phyloP scores from a whole-genome alignment of 305 asterid species.

The Rubia tinctorum region DNA sequence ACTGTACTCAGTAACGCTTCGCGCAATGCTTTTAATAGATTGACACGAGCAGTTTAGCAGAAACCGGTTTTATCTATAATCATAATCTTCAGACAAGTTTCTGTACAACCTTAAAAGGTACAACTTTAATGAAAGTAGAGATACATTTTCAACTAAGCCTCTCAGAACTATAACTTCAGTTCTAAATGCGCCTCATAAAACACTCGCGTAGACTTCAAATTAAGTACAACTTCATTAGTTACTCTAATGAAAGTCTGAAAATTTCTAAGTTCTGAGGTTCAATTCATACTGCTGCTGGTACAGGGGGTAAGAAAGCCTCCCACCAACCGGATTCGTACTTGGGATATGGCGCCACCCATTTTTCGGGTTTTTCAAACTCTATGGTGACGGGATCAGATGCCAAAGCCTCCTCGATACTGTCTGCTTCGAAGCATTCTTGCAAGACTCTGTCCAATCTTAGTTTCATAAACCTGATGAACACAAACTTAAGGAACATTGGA shows the following conservation, averaged over 20 bases:
- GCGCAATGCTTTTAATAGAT: neutral
- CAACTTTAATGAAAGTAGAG: neutral
- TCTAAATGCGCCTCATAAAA: slow-evolving; percentile 16
- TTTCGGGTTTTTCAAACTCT: slow-evolving; percentile 72
- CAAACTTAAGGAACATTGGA: neutral
- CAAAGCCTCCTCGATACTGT: slow-evolving; percentile 77
- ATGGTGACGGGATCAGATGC: slow-evolving; percentile 62
- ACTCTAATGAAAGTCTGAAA: slow-evolving; percentile 4
- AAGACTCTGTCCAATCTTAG: slow-evolving; percentile 65
- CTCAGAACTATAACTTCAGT: slow-evolving; percentile 21
- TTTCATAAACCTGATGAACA: slow-evolving; percentile 47
- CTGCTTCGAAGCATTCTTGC: slow-evolving; percentile 78
- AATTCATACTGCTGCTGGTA: slow-evolving; percentile 57
- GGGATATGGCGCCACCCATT: slow-evolving; percentile 88
- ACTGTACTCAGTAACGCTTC: neutral
- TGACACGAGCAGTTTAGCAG: neutral
- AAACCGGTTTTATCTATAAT: neutral
- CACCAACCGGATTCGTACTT: slow-evolving; percentile 93
- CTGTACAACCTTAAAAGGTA: neutral
- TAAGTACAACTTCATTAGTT: slow-evolving; percentile 15
- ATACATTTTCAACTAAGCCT: slow-evolving; percentile 17
- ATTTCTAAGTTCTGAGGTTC: no score
- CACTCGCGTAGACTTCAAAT: neutral
- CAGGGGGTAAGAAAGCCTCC: slow-evolving; percentile 72
- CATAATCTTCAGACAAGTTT: slow-evolving; percentile 2